A percentile compares a stretch with the other conserved stretches of the same genome.
Evolutionary conservation across 208 protist species (phyloP).

Genomic region (Plasmodiophora brassicae): DNA sequence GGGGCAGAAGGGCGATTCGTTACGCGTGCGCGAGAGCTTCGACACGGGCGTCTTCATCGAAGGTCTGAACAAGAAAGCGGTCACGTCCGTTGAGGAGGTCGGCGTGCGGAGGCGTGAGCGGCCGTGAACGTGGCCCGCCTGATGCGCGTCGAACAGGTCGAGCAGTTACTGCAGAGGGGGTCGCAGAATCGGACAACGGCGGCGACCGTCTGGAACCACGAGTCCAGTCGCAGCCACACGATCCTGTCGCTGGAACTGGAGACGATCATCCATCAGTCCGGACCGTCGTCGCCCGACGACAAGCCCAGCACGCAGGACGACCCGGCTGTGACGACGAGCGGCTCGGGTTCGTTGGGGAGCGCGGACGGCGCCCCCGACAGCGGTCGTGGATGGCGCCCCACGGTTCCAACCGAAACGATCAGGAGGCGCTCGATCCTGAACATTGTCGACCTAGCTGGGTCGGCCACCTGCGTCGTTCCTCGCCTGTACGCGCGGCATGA

Average conservation of each 20-base stretch:
- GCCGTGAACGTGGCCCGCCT: no score
- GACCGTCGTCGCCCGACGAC: no score
- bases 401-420: not conserved
- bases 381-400: no score
- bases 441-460: slow-evolving; percentile 38
- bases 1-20: not conserved
- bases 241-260: not conserved
- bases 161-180: not conserved
- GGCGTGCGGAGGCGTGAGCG: no score
- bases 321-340: no score
- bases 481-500: no score
- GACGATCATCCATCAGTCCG: not conserved
- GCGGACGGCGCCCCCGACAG: no score
- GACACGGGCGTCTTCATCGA: slow-evolving; percentile 1
- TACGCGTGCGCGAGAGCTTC: not conserved
- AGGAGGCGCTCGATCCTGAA: slow-evolving; percentile 15
- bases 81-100: not conserved
- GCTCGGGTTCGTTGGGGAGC: no score
- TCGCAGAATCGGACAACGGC: not conserved
- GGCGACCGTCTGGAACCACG: slow-evolving; percentile 15
- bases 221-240: not conserved
- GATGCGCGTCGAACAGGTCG: not conserved
- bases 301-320: no score
- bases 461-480: not conserved
- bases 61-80: not conserved